Conservation (phyloP, 352 stramenopile genomes). For the Globisporangium iwayamae region DNA sequence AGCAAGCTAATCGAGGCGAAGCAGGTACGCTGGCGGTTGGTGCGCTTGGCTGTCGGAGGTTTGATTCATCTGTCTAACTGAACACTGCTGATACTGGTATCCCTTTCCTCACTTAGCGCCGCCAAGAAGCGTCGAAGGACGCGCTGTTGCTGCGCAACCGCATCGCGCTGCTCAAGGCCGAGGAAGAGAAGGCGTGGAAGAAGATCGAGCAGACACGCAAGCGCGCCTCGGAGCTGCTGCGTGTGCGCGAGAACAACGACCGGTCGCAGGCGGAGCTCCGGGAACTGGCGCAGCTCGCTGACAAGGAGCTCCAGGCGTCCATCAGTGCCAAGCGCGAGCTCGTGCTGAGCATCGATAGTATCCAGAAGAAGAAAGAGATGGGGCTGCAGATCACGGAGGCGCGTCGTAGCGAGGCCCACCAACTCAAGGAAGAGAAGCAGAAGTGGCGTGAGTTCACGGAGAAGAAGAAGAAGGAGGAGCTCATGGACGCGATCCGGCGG, state of each 20-base stretch:
- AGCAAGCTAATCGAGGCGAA: conserved; percentile 78
- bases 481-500: conserved; percentile 57
- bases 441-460: conserved; percentile 70
- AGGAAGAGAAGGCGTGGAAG: conserved; percentile 81
- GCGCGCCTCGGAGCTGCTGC: conserved; percentile 63
- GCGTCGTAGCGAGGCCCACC: conserved; percentile 53
- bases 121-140: conserved; percentile 75
- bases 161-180: conserved; percentile 74
- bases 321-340: conserved; percentile 74
- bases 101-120: conserved; percentile 27
- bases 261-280: conserved; percentile 59
- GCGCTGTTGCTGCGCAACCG: conserved; percentile 74
- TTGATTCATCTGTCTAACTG: not conserved
- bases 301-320: conserved; percentile 63
- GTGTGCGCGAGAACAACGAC: conserved; percentile 63
- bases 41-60: not conserved
- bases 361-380: conserved; percentile 79
- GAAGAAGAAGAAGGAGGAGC: conserved; percentile 58
- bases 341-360: conserved; percentile 74
- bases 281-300: conserved; percentile 47
- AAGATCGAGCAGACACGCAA: conserved; percentile 84
- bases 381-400: conserved; percentile 65
- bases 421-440: conserved; percentile 85
- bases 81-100: not conserved
- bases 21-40: conserved; percentile 31